Evolutionary conservation across 805 yeast genomes (phyloP).

Genomic region (baker's yeast (Saccharomyces cerevisiae)): DNA sequence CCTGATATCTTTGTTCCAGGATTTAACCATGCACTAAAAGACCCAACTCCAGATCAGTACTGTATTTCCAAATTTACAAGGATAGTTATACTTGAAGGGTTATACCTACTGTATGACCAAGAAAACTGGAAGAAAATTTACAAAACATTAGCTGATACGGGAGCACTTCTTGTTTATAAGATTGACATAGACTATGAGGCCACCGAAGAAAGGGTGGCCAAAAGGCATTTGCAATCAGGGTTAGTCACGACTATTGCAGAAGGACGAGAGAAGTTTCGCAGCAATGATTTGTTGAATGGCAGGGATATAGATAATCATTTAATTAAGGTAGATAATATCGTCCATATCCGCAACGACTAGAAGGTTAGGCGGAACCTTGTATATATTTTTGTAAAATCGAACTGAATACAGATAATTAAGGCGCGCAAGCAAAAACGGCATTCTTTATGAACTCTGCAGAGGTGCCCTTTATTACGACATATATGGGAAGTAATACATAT

Average conservation of each 20-base stretch:
- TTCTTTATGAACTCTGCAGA: not conserved
- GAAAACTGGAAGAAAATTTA: constrained; percentile 44
- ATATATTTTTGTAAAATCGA: not conserved
- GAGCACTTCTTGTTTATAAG: constrained; percentile 42
- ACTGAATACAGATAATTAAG: not conserved
- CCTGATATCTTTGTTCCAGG: constrained; percentile 50
- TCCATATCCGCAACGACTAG: constrained; percentile 17
- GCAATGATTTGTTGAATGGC: constrained; percentile 64
- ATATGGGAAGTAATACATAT: not conserved
- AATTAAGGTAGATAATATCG: constrained; percentile 13
- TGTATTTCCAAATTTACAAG: constrained; percentile 38
- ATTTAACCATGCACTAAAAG: constrained; percentile 66
- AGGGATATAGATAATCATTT: constrained; percentile 16
- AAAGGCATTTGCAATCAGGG: constrained; percentile 57
- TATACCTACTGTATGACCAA: constrained; percentile 53
- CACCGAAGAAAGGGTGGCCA: constrained; percentile 52
- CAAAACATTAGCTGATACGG: constrained; percentile 11
- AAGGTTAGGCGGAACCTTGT: not conserved
- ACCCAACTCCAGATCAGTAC: constrained; percentile 55
- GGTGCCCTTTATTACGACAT: not conserved
- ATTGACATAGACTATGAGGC: constrained; percentile 38
- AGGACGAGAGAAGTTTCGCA: constrained; percentile 43
- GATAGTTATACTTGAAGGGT: constrained; percentile 67
- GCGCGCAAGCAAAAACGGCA: not conserved
- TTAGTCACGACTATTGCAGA: constrained; percentile 39